Evolutionary conservation across 768 basidiomycete genomes (phyloP).

Genomic region (Postia placenta): DNA sequence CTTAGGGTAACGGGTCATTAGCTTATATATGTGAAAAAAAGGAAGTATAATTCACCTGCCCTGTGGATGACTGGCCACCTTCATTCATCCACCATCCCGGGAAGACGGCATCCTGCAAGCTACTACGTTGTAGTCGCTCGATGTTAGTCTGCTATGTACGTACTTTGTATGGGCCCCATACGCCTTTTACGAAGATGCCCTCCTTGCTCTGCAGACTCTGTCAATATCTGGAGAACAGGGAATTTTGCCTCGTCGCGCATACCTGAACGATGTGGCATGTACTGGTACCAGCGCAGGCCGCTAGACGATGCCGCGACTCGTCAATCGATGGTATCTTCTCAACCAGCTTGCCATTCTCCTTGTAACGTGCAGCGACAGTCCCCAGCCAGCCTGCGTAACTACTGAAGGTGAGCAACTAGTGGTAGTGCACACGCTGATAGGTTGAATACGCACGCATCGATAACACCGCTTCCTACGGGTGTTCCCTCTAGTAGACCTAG

Average conservation of each 20-base stretch:
- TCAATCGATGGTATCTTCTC: conserved; percentile 53
- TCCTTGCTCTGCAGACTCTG: conserved; percentile 52
- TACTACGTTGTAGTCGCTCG: conserved; percentile 3
- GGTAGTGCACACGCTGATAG: not conserved
- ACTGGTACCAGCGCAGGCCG: conserved; percentile 92
- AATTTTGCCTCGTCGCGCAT: not conserved
- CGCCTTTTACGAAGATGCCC: conserved; percentile 82
- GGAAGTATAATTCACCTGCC: conserved; percentile 50
- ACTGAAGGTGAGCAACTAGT: conserved; percentile 3
- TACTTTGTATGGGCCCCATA: conserved; percentile 89
- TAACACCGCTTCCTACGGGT: conserved; percentile 89
- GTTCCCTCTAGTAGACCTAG: conserved; percentile 83
- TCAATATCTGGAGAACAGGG: not conserved
- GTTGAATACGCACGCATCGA: conserved; percentile 73
- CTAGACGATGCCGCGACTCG: conserved; percentile 77
- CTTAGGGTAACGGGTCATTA: conserved; percentile 31
- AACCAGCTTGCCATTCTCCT: conserved; percentile 42
- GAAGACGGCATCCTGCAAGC: conserved; percentile 72
- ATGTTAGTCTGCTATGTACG: conserved; percentile 7
- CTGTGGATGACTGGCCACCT: conserved; percentile 97
- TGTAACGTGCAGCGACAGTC: conserved; percentile 79
- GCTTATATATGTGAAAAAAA: not conserved
- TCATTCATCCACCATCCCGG: conserved; percentile 99
- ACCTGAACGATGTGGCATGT: conserved; percentile 95
- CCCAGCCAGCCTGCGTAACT: conserved; percentile 97